These are phyloP conservation scores for Penicillium sp. DNA, from an alignment of 2,329 filamentous ascomycete species.

Conservation along the genomic window DNA sequence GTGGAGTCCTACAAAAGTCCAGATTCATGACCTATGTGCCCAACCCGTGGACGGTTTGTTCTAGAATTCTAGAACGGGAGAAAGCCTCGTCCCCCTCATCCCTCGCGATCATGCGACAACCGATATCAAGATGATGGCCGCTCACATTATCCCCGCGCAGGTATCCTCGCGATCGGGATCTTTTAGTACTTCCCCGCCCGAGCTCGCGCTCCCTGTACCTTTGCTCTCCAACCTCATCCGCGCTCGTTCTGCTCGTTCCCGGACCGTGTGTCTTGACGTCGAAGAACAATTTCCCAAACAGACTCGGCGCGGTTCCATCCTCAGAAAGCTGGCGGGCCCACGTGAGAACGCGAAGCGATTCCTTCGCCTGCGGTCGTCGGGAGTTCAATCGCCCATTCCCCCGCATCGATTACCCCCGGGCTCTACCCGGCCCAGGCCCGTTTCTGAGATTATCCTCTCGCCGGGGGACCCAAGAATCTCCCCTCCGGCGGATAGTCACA, in stretches of 20 bases:
- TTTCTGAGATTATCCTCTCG: constrained; percentile 37
- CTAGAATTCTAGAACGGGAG: not conserved
- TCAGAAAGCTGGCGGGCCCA: constrained; percentile 45
- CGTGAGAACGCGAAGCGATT: constrained; percentile 49
- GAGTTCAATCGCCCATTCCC: constrained; percentile 25
- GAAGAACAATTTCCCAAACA: constrained; percentile 29
- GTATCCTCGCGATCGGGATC: constrained; percentile 26
- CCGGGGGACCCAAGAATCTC: constrained; percentile 35
- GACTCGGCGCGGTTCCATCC: constrained; percentile 28
- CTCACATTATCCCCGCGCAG: constrained; percentile 32
- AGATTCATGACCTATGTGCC: not conserved
- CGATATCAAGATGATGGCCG: constrained; percentile 28
- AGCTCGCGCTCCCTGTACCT: constrained; percentile 19
- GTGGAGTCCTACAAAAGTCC: not conserved
- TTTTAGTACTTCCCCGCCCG: constrained; percentile 22
- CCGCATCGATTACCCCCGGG: constrained; percentile 23
- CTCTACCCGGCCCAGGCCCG: constrained; percentile 32
- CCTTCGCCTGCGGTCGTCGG: constrained; percentile 41
- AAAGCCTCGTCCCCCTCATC: not conserved
- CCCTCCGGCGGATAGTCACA: constrained; percentile 20
- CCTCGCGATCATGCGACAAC: constrained; percentile 7
- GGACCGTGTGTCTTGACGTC: constrained; percentile 18
- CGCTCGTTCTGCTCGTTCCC: constrained; percentile 27
- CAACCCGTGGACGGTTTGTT: not conserved
- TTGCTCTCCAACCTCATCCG: constrained; percentile 25